Base-by-base conservation (phyloP, 257 asterid species). In the Lycium barbarum region DNA sequence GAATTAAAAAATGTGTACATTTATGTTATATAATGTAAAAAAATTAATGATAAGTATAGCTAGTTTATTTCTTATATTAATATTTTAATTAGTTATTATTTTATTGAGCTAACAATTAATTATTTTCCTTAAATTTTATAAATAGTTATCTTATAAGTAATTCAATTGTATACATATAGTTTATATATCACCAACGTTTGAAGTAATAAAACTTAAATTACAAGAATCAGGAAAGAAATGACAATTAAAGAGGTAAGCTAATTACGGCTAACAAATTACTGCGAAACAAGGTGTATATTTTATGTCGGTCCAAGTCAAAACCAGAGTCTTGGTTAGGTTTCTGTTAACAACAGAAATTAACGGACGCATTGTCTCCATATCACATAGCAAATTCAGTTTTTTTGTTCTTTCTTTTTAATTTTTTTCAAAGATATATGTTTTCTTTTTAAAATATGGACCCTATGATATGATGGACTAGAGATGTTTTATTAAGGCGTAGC, bases 371-470 rank as follows among this genome's bases (percentile, higher is more conserved):
- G 80, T 72, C 55, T 43, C 57, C 54, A 70, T 38, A 72, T 72
- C 43, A 18, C 57, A 11, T 72, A n/a, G 80, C 80, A 72, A 72
- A 72, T 43, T 45, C 80, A 72, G 79, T 72, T 72, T 72, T 72
- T 5, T 38, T 9, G 36, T 18, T 72, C 17, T 72, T 72, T 72
- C 35, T 43, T 72, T 18, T 9, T 17, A 14, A 7, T 38, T 38
- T 3, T 20, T 70, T 15, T 14, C 20, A 70, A 68, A 36, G 36
- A 68, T 38, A 38, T 10, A 18, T 26, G 26, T 38, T 59, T 43
- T 59, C 33, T 43, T 72, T 43, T 4, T 4, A 9, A 18, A 63
- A 72, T 66, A 15, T 71, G 79, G 79, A 40, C 80, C 80, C 57
- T 43, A 2, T 70, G 53, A 70, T 70, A 40, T 70, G 79, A 70